phyloP scores from a whole-genome alignment of 495 filamentous ascomycete genomes.

The Jackrogersella minutella region DNA sequence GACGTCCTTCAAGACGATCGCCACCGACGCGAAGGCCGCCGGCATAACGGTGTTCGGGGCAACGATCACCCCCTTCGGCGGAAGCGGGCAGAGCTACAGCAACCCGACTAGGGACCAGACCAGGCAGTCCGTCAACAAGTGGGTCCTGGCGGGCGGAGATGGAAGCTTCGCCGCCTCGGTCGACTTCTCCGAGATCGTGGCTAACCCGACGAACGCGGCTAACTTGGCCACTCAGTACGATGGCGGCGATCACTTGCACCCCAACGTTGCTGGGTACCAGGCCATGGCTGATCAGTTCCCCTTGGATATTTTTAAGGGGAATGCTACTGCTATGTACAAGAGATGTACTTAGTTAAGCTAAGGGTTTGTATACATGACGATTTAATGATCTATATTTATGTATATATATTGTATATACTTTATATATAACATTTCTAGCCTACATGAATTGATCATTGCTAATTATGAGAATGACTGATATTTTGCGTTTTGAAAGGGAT shows the following conservation, averaged over 20 bases:
- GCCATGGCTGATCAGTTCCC: constrained; percentile 68
- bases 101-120: constrained; percentile 64
- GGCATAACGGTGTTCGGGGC: constrained; percentile 68
- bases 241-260: constrained; percentile 76
- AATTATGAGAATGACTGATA: too few species aligned
- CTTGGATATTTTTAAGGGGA: constrained; percentile 59
- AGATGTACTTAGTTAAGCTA: neutral
- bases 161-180: constrained; percentile 66
- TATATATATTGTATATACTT: too few species aligned
- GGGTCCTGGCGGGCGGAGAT: constrained; percentile 63
- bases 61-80: constrained; percentile 74
- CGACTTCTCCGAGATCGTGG: constrained; percentile 68
- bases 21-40: constrained; percentile 60
- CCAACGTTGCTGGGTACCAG: constrained; percentile 70
- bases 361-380: neutral
- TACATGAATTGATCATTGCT: too few species aligned
- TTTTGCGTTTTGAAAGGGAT: too few species aligned
- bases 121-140: constrained; percentile 67
- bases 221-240: constrained; percentile 63
- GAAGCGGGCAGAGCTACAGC: constrained; percentile 60
- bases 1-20: constrained; percentile 65
- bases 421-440: too few species aligned
- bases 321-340: constrained; percentile 24
- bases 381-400: neutral
- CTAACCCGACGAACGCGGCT: constrained; percentile 56